phyloP scores from a whole-genome alignment of 257 asterid species.

The Salvia miltiorrhiza region DNA sequence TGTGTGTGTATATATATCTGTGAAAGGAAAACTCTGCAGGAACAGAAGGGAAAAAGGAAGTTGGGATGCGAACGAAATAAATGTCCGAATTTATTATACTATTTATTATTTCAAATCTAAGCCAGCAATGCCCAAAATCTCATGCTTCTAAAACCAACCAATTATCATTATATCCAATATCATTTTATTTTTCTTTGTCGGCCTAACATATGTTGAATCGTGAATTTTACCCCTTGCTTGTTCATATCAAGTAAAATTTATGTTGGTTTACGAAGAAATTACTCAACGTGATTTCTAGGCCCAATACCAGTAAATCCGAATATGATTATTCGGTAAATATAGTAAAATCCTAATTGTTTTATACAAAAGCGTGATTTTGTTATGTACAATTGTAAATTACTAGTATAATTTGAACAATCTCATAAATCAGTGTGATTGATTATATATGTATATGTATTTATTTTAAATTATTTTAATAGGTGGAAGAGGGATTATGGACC shows the following conservation, averaged over 20 bases:
- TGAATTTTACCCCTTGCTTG: too few relatives aligned
- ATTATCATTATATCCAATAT: neutral
- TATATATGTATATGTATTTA: too few relatives aligned
- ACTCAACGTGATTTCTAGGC: too few relatives aligned
- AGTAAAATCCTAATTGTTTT: too few relatives aligned
- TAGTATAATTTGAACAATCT: neutral
- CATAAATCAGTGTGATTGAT: too few relatives aligned
- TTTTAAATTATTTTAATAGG: too few relatives aligned
- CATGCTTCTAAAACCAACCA: neutral
- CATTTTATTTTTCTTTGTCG: too few relatives aligned
- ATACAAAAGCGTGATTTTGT: neutral
- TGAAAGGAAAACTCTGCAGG: constrained; percentile 27
- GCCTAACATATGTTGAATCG: neutral
- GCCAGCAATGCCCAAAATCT: neutral
- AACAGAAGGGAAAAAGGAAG: constrained; percentile 19
- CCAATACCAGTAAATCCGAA: too few relatives aligned
- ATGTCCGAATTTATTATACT: constrained; percentile 22
- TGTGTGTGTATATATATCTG: constrained; percentile 28
- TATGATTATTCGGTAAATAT: too few relatives aligned
- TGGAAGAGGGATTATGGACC: too few relatives aligned
- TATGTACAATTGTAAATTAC: too few relatives aligned
- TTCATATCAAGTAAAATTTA: neutral
- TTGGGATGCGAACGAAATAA: constrained; percentile 34
- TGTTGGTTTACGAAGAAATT: too few relatives aligned
- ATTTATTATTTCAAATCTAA: neutral